Conservation (phyloP, 805 yeast species). For the Myxozyma lipomycoides region DNA sequence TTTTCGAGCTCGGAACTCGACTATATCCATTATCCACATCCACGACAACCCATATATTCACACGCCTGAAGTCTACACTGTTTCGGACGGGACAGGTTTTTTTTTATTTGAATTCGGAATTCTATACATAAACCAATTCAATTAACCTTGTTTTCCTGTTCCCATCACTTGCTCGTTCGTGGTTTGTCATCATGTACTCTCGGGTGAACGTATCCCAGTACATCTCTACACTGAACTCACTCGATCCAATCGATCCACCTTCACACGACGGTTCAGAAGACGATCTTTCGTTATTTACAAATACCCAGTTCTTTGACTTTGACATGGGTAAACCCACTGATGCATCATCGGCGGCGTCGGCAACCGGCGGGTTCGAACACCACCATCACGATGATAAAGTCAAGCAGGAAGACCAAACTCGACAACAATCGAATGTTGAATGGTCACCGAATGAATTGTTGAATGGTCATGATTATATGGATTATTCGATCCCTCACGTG, state of each 20-base stretch:
- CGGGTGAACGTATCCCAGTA: slow-evolving; percentile 36
- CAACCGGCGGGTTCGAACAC: slow-evolving; percentile 33
- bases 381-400: not conserved
- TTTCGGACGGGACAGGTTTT: too few species aligned
- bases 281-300: slow-evolving; percentile 42
- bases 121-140: too few species aligned
- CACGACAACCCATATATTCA: too few species aligned
- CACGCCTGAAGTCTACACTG: too few species aligned
- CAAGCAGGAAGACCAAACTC: slow-evolving; percentile 5
- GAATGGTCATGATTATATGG: slow-evolving; percentile 7
- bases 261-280: slow-evolving; percentile 30
- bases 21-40: too few species aligned
- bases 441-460: not conserved
- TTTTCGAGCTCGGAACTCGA: too few species aligned
- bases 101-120: too few species aligned
- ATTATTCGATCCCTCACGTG: slow-evolving; percentile 8
- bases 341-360: slow-evolving; percentile 35
- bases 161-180: too few species aligned
- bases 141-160: too few species aligned
- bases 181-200: too few species aligned
- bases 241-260: slow-evolving; percentile 33
- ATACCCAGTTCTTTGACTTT: slow-evolving; percentile 45
- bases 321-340: slow-evolving; percentile 45
- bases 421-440: not conserved
- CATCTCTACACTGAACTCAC: slow-evolving; percentile 35